Evolutionary conservation across 352 stramenopile genomes (phyloP).

Genomic region (Globisporangium abappressorium): DNA sequence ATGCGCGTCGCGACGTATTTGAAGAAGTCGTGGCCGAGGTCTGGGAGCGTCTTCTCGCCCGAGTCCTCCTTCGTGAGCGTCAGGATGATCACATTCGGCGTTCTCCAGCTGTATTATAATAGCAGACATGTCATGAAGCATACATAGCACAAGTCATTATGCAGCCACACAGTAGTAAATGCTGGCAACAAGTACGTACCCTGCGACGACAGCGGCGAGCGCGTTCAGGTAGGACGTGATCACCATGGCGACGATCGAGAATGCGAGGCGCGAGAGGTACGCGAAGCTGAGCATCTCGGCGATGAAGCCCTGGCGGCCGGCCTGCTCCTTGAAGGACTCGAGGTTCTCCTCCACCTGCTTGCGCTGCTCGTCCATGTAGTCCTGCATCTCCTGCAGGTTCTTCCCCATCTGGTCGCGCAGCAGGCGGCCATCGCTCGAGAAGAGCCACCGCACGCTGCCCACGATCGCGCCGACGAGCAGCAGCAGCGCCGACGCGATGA

Average conservation of each 20-base stretch:
- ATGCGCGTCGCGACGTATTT: constrained; percentile 84
- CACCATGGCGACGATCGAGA: constrained; percentile 76
- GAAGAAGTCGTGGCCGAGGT: constrained; percentile 84
- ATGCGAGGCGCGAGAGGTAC: constrained; percentile 79
- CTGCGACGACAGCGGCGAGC: constrained; percentile 73
- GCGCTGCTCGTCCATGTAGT: constrained; percentile 67
- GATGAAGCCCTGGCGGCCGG: constrained; percentile 77
- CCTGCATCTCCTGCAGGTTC: constrained; percentile 73
- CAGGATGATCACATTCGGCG: constrained; percentile 81
- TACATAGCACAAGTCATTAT: not conserved
- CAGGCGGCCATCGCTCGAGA: constrained; percentile 34
- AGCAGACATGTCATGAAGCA: not conserved
- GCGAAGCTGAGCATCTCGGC: constrained; percentile 86
- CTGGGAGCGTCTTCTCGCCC: constrained; percentile 71
- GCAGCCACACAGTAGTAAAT: not conserved
- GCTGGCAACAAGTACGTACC: constrained; percentile 8
- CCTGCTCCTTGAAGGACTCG: constrained; percentile 64
- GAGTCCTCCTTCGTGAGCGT: constrained; percentile 55
- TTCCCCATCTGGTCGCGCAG: constrained; percentile 64
- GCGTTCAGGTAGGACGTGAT: constrained; percentile 84
- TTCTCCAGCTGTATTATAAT: constrained; percentile 42
- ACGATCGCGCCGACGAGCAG: constrained; percentile 64
- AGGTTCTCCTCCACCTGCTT: constrained; percentile 68
- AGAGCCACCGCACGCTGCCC: constrained; percentile 39
- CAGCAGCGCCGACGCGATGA: constrained; percentile 67